Conservation (phyloP, 208 protist genomes). For the Leishmania arabica region DNA sequence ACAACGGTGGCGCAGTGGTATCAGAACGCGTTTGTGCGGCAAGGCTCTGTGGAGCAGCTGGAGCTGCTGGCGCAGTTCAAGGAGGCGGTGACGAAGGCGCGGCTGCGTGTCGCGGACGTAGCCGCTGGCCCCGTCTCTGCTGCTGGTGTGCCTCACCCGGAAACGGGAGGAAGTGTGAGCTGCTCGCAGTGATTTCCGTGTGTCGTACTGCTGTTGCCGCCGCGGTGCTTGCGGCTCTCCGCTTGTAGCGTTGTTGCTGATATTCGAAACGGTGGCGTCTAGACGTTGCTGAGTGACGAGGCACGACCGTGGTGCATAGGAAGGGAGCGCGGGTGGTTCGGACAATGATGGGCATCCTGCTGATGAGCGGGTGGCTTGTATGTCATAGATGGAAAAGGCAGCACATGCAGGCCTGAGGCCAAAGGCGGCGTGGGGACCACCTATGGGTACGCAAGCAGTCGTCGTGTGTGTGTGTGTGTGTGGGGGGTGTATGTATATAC, state of each 20-base stretch:
- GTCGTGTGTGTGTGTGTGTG: not conserved
- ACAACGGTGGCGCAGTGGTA: conserved; percentile 72
- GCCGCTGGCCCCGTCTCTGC: not conserved
- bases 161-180: not conserved
- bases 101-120: conserved; percentile 15
- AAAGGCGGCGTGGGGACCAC: not conserved
- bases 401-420: not conserved
- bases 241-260: not conserved
- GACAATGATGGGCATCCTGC: not conserved
- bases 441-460: not conserved
- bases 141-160: not conserved
- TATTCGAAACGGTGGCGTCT: not conserved
- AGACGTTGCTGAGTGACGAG: not conserved
- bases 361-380: not conserved
- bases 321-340: too few relatives aligned
- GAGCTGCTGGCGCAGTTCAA: conserved; percentile 54
- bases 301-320: not conserved
- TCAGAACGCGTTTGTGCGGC: conserved; percentile 63
- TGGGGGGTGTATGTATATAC: too few relatives aligned
- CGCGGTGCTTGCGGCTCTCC: not conserved
- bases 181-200: not conserved
- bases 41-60: conserved; percentile 59
- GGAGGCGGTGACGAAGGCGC: conserved; percentile 29
- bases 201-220: not conserved
- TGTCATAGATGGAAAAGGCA: not conserved